Evolutionary conservation across 139 green algal species (phyloP), one percentile per base, ranked within the genome.

Genomic region (Chlorella sorokiniana): DNA sequence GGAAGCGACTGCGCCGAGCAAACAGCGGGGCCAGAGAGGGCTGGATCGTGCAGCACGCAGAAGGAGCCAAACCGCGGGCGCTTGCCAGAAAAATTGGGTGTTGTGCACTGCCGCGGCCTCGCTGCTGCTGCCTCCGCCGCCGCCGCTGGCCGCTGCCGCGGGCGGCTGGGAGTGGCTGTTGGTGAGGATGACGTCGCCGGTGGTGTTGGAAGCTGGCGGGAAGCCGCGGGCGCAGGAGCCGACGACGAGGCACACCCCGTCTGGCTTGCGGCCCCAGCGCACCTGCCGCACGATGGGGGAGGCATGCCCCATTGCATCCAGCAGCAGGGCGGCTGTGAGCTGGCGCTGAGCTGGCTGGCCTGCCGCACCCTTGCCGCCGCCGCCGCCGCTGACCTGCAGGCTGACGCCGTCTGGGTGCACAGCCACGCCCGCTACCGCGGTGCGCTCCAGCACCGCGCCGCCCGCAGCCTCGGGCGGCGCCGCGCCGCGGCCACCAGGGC

Each of bases 191-290:
- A 98, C 76, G 83, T 99, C 96, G 5, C 87, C 91, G 56, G 90
- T 94, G n/a, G 70, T 89, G 91, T 98, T 99, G 65, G 82, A 27
- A 7, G 38, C 73, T 29, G 79, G 29, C 4, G 84, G 37, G 69
- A 98, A 98, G 56, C 96, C 96, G 10, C 85, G 72, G 5, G 86
- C 91, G 79, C 95, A 94, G 31, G 87, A 85, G 33, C 96, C 96
- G 44, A 99, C 96, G 40, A 99, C 96, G 48, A 97, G 78, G 82
- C 96, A 99, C 67, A 99, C 91, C 23, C 96, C 96, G 48, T 99
- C 95, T 1, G 96, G 96, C 86, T 96, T 96, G 23, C 81, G 25
- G 40, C 92, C 89, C 86, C 91, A 91, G 27, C 97, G 85, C 54
- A 94, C 69, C 90, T 99, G 96, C 27, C 88, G 84, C n/a, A 97